These are phyloP conservation scores for Sugiyamaella neomexicana DNA, from an alignment of 1,139 yeast species.

Conservation along the genomic window DNA sequence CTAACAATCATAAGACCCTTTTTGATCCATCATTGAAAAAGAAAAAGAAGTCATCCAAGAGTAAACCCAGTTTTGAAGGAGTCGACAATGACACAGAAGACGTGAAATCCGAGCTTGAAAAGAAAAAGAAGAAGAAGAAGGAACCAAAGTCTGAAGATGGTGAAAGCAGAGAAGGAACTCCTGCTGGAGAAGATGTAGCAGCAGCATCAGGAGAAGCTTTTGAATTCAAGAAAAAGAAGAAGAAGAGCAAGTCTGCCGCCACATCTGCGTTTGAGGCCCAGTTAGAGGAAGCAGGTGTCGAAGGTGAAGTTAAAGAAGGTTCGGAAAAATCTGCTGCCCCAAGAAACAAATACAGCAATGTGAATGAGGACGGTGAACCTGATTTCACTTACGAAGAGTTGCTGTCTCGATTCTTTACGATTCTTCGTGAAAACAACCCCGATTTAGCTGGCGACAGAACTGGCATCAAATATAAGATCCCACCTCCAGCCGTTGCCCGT, in stretches of 20 bases:
- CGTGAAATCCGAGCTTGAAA: conserved; percentile 14
- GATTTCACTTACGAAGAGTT: conserved; percentile 78
- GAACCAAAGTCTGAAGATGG: conserved; percentile 54
- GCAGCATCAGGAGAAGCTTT: conserved; percentile 49
- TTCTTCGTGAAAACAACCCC: conserved; percentile 91
- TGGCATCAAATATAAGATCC: conserved; percentile 91
- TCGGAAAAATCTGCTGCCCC: conserved; percentile 38
- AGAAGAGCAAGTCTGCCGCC: conserved; percentile 63
- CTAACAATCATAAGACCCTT: conserved; percentile 9
- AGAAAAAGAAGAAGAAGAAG: conserved; percentile 45
- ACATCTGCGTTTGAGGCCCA: conserved; percentile 83
- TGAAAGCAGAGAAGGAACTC: conserved; percentile 46
- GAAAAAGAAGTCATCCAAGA: conserved; percentile 71
- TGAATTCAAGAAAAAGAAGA: conserved; percentile 79
- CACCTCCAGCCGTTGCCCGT: conserved; percentile 96
- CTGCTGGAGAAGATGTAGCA: conserved; percentile 27
- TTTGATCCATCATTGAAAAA: conserved; percentile 54
- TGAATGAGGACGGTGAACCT: conserved; percentile 44
- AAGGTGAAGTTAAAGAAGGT: conserved; percentile 40
- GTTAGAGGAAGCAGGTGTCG: conserved; percentile 84
- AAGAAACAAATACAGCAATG: conserved; percentile 26
- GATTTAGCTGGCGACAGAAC: conserved; percentile 96
- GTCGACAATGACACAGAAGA: conserved; percentile 34
- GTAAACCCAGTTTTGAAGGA: conserved; percentile 39
- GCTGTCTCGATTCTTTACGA: conserved; percentile 77